Evolutionary conservation across 2,329 filamentous ascomycete genomes (phyloP), one percentile per base, ranked within the genome.

Genomic region (Hymenoscyphus fraxineus): DNA sequence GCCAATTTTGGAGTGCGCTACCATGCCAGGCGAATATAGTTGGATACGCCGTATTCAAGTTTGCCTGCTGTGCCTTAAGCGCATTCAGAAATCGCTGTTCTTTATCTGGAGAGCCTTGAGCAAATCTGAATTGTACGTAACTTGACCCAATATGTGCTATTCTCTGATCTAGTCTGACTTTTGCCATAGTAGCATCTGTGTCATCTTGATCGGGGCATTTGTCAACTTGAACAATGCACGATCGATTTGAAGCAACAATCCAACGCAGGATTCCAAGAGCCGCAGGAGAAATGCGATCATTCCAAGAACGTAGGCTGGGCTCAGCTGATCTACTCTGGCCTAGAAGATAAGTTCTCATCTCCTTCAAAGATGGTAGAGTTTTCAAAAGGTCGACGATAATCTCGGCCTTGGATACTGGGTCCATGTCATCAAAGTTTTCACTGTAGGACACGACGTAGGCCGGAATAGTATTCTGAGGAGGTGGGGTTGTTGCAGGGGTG

Each of bases 11-110:
- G 2, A 96, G 68, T 0, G 78, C 75, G 71, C 91, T 96, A 6
- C 93, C 93, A 75, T 97, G 93, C 88, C 90, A 97, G 0, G 91
- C 92, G 72, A 96, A 92, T 1, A 97, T 76, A 0, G 91, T 94
- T 0, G 90, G 89, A 69, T 85, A 80, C 65, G 76, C 68, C 57
- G 80, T 69, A 1, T 73, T 66, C 3, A 71, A 54, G 22, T 67
- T 72, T 12, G 62, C 58, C 38, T 75, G 75, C 31, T 81, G 80
- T 5, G 77, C 73, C 44, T 80, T 79, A 2, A 95, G 80, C 15
- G 88, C 85, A 27, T 85, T 72, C 6, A 87, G 78, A 73, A 97
- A 97, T 1, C 85, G 82, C 40, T 88, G 81, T 74, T 97, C 93
- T 72, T 93, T 96, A 72, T 96, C 92, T 0, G 92, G 92, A 0